Base-by-base conservation (phyloP, 805 yeast genomes). In the Hanseniaspora guilliermondii region DNA sequence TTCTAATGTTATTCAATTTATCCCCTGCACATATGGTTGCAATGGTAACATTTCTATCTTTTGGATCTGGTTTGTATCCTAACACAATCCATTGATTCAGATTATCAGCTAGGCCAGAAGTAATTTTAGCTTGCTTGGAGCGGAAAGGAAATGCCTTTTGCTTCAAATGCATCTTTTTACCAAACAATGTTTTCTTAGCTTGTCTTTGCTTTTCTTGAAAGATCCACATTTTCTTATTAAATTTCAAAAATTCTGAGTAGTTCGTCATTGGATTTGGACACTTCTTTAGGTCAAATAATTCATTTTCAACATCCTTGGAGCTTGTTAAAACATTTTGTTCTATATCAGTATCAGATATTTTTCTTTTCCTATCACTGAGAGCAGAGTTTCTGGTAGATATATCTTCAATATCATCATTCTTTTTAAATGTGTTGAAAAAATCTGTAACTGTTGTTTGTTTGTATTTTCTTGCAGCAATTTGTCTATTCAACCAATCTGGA, bases 221-320 rank as follows among this genome's bases (percentile, higher is more conserved):
- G 48, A 71, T 77, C 99, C 99, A 93, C 63, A 86, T 86, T n/a
- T 80, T 75, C 66, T 91, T 88, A 67, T 85, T 91, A 62, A 85
- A 85, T 32, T 70, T 68, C 56, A 93, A 71, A 71, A 84, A 85
- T 0, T 76, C 83, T 17, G 65, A 75, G 66, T 85, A 85, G 60
- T 85, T 88, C 14, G 72, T 81, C 0, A 72, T 68, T 66, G 84
- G 82, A 6, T 80, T 74, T 0, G 94, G 94, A 64, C 41, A 70
- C 72, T 25, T 63, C 47, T 61, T 72, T 11, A 44, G 16, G 73
- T 65, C 77, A 73, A 54, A 57, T 39, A 11, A 14, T 30, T 30
- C 33, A 30, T 6, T 11, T 30, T 69, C 60, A 53, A 78, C 80
- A 47, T 77, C 80, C 53, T 38, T 21, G n/a, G 41, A 38, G 41